Conservation (phyloP, 2,329 filamentous ascomycete species). For the Leptoxyphium fumago region DNA sequence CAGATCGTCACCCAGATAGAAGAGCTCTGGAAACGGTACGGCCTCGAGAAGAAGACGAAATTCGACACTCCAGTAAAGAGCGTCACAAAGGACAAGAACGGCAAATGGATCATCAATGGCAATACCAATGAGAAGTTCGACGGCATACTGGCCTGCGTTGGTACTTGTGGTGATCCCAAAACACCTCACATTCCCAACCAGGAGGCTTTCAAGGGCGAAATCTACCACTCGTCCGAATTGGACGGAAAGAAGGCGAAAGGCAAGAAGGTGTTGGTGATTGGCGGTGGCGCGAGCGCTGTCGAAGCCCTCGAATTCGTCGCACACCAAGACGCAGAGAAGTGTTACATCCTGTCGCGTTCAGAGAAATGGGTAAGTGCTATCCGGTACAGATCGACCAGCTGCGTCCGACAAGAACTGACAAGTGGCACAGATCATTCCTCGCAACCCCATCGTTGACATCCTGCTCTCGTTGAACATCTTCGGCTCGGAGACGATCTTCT, state of each 20-base stretch:
- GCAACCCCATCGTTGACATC: slow-evolving; percentile 59
- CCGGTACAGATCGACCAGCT: background rate
- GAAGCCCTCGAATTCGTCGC: slow-evolving; percentile 71
- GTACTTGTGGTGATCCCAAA: slow-evolving; percentile 67
- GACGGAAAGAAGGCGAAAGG: slow-evolving; percentile 58
- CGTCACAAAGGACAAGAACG: slow-evolving; percentile 52
- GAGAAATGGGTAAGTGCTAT: slow-evolving; percentile 17
- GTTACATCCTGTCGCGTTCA: slow-evolving; percentile 53
- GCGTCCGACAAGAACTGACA: slow-evolving; percentile 52
- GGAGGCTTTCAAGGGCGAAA: slow-evolving; percentile 54
- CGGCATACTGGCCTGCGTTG: slow-evolving; percentile 62
- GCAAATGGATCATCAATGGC: slow-evolving; percentile 67
- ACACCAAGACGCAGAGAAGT: slow-evolving; percentile 48
- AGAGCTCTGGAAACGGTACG: slow-evolving; percentile 60
- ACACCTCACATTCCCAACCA: slow-evolving; percentile 57
- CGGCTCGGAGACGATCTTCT: slow-evolving; percentile 52
- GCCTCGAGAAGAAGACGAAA: slow-evolving; percentile 52
- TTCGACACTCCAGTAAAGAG: slow-evolving; percentile 58
- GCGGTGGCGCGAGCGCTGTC: slow-evolving; percentile 66
- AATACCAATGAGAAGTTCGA: slow-evolving; percentile 58
- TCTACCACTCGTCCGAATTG: slow-evolving; percentile 62
- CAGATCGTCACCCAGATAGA: slow-evolving; percentile 62
- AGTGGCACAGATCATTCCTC: slow-evolving; percentile 50
- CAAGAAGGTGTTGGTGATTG: slow-evolving; percentile 64
- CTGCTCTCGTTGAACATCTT: slow-evolving; percentile 66